These are phyloP conservation scores for Clarireedia homoeocarpa DNA, from an alignment of 2,329 filamentous ascomycete species.

Conservation along the genomic window DNA sequence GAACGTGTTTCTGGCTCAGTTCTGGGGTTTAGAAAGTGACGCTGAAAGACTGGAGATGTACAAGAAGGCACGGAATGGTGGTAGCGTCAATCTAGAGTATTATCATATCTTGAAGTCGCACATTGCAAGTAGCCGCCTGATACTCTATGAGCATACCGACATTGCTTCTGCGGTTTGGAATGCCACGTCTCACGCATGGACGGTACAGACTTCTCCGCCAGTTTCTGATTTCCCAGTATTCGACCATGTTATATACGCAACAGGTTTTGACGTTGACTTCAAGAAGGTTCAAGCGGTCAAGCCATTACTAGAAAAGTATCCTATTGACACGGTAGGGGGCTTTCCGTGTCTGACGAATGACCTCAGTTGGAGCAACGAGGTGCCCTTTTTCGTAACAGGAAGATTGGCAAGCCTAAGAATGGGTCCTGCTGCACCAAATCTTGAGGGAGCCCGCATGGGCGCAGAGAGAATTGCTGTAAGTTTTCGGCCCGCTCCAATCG, in stretches of 20 bases:
- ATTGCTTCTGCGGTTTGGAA: constrained; percentile 47
- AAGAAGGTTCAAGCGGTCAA: constrained; percentile 51
- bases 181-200: constrained; percentile 38
- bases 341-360: constrained; percentile 70
- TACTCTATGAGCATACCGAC: constrained; percentile 14
- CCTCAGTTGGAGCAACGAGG: constrained; percentile 64
- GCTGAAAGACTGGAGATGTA: constrained; percentile 61
- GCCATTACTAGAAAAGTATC: constrained; percentile 49
- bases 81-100: constrained; percentile 58
- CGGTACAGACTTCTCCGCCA: constrained; percentile 40
- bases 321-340: constrained; percentile 55
- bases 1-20: constrained; percentile 67
- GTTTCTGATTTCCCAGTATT: constrained; percentile 39
- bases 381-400: constrained; percentile 67
- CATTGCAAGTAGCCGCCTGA: constrained; percentile 10
- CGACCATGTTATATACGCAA: constrained; percentile 43
- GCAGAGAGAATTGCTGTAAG: constrained; percentile 50
- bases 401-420: constrained; percentile 59
- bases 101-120: constrained; percentile 14
- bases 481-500: background rate
- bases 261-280: constrained; percentile 60
- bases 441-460: constrained; percentile 64
- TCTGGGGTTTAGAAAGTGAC: constrained; percentile 69
- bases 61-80: constrained; percentile 59
- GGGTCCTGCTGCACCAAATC: constrained; percentile 64